Evolutionary conservation across 2,329 filamentous ascomycete species (phyloP), one percentile per base, ranked within the genome.

Genomic region (Escovopsis sp.): DNA sequence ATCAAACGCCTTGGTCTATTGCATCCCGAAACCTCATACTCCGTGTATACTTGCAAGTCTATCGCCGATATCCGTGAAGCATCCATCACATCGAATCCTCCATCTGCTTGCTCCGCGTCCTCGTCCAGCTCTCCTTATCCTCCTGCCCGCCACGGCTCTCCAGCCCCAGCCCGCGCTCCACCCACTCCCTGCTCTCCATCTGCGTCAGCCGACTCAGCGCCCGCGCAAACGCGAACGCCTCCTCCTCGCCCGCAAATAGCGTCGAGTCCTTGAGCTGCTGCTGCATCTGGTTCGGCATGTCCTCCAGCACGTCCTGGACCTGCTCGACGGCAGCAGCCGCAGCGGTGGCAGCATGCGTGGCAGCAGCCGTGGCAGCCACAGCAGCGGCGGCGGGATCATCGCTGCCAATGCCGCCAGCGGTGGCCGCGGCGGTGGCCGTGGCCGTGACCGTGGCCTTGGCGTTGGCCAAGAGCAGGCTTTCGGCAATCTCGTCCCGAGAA

Each of bases 111-210:
- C 73, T 79, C 47, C 76, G 66, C 19, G 72, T 68, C 60, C 72
- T 78, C 40, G 65, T 61, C 73, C 76, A 82, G 42, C 64, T 66
- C 37, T 81, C 76, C 45, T 63, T 67, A 49, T 83, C 76, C 41
- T 64, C 54, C 61, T 75, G 73, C 3, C 78, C 78, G 11, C 77
- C 78, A 41, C 66, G 59, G 41, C 57, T 62, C 57, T 82, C 76
- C 37, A 83, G 51, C 0, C 77, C 69, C 66, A 76, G 72, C 2
- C 74, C 87, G 12, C 86, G 61, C 60, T 96, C 88, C 3, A 96
- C 82, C 90, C 90, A 98, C 54, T 94, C 81, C 55, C 76, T 74
- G 54, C 84, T 90, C 15, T 86, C 84, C 90, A 98, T 98, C 58
- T 96, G 86, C 36, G 68, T 79, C 41, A 98, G 60, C 37, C 90